phyloP scores from a whole-genome alignment of 257 asterid species.

The Solanum dulcamara region DNA sequence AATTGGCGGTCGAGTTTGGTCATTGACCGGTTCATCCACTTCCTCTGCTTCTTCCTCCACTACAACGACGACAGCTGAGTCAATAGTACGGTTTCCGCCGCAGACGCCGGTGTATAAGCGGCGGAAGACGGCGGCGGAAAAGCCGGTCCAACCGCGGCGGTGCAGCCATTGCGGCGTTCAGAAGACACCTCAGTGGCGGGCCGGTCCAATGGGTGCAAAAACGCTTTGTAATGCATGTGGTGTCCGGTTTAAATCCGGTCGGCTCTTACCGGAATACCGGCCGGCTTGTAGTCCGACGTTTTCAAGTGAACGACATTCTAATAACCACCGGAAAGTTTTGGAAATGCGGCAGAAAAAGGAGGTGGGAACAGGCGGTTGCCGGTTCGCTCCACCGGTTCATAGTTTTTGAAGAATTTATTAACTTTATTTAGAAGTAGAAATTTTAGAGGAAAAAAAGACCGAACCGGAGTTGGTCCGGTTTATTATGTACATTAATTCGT shows the following conservation, averaged over 20 bases:
- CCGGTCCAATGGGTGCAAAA: conserved; percentile 33
- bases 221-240: conserved; percentile 38
- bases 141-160: conserved; percentile 8
- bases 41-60: background rate
- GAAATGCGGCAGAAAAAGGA: conserved; percentile 31
- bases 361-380: background rate
- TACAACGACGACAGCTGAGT: background rate
- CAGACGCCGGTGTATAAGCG: conserved; percentile 17
- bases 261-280: conserved; percentile 28
- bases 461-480: background rate
- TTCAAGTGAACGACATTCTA: conserved; percentile 17
- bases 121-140: conserved; percentile 6
- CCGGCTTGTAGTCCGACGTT: conserved; percentile 39
- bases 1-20: conserved; percentile 5
- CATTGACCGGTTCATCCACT: background rate
- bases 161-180: conserved; percentile 26
- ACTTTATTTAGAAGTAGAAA: background rate
- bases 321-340: conserved; percentile 25
- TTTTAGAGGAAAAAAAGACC: background rate
- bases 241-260: conserved; percentile 28
- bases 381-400: conserved; percentile 4
- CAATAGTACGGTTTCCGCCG: background rate
- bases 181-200: conserved; percentile 28
- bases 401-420: background rate
- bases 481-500: background rate